Conservation (phyloP, 2,329 filamentous ascomycete genomes). For the Coniella vitis region DNA sequence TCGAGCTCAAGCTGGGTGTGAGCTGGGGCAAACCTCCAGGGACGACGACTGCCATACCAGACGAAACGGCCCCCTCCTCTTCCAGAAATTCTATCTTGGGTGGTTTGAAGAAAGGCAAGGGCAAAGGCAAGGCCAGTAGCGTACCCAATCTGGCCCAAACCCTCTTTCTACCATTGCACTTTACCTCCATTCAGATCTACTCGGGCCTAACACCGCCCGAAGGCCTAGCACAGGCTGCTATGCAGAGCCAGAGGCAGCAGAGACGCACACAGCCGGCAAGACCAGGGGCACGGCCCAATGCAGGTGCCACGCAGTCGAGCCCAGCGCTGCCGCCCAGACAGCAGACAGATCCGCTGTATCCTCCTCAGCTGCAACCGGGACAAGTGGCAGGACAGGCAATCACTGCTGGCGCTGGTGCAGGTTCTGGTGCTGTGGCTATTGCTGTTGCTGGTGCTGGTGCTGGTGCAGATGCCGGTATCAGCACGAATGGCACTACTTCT, state of each 20-base stretch:
- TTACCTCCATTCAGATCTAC: constrained; percentile 69
- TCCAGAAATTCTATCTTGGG: constrained; percentile 2
- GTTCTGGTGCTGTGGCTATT: not conserved
- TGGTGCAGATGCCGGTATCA: not conserved
- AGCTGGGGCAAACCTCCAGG: constrained; percentile 58
- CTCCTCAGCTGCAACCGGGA: constrained; percentile 42
- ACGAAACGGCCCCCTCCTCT: constrained; percentile 15
- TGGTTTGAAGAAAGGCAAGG: constrained; percentile 23
- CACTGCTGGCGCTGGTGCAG: not conserved
- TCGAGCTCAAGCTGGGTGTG: constrained; percentile 75
- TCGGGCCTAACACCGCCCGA: constrained; percentile 80
- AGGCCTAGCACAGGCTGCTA: constrained; percentile 61
- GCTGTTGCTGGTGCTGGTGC: not conserved
- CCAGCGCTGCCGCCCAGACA: constrained; percentile 19
- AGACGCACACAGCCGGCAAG: constrained; percentile 16
- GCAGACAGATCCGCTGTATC: constrained; percentile 46
- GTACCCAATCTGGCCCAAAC: constrained; percentile 50
- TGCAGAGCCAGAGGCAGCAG: constrained; percentile 14
- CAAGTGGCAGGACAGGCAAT: constrained; percentile 15
- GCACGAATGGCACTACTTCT: not conserved
- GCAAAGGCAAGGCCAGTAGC: constrained; percentile 25
- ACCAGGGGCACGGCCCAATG: constrained; percentile 27
- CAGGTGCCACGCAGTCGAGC: constrained; percentile 19
- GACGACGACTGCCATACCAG: constrained; percentile 8
- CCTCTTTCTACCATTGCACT: constrained; percentile 69